These are phyloP conservation scores for Eucalyptus rudis DNA, from an alignment of 345 rosid genomes.

Conservation along the genomic window DNA sequence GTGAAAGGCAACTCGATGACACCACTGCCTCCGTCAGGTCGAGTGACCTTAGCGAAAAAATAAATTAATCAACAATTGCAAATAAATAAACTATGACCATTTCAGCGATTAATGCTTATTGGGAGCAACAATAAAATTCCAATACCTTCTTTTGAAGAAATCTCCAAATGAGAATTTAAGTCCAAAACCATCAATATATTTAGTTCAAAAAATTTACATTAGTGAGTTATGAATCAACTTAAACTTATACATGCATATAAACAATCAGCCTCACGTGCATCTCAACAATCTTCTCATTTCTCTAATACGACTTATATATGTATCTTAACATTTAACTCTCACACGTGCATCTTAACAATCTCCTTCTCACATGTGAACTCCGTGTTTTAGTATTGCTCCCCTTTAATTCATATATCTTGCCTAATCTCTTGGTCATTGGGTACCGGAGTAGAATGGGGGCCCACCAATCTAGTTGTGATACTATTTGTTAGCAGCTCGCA, in stretches of 20 bases:
- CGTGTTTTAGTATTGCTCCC: neutral
- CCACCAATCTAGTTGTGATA: neutral
- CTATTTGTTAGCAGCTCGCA: fast-evolving
- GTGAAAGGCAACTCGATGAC: neutral
- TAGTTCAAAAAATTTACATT: fast-evolving
- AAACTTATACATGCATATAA: fast-evolving
- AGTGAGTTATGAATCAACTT: neutral
- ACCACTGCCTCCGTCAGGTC: neutral
- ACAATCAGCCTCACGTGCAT: fast-evolving
- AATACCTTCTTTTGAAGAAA: neutral
- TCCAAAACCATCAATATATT: neutral
- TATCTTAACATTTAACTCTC: neutral
- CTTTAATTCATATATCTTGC: no score
- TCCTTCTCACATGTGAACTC: fast-evolving
- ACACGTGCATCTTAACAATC: neutral
- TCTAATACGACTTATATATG: no score
- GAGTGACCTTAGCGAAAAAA: neutral
- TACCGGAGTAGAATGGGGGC: fast-evolving
- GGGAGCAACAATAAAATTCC: fast-evolving
- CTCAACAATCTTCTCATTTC: no score
- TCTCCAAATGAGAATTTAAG: neutral
- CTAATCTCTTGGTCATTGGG: no score
- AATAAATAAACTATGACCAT: neutral
- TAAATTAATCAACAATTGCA: neutral
- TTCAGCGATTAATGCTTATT: fast-evolving